These are phyloP conservation scores for Glebionis coronaria DNA, from an alignment of 129 eudicot species.

Conservation along the genomic window DNA sequence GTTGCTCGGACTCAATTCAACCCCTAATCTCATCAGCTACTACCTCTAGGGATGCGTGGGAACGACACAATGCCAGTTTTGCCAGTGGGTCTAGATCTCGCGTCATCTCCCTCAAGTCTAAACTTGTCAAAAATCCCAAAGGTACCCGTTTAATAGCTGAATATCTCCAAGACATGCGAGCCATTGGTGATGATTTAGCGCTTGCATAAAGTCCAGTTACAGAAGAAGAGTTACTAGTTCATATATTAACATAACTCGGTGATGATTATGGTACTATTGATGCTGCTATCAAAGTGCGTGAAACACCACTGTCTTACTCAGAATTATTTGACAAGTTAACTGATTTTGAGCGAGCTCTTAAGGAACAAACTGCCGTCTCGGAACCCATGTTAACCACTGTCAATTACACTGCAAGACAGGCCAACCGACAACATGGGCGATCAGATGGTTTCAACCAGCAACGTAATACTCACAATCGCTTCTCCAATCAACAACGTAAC, in stretches of 20 bases:
- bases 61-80: neutral
- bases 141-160: neutral
- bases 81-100: neutral
- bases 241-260: no score
- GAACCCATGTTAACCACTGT: slow-evolving; percentile 1
- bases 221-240: no score
- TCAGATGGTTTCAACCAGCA: slow-evolving; percentile 5
- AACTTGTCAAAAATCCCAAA: slow-evolving; percentile 10
- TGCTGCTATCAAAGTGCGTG: slow-evolving; percentile 8
- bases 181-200: neutral
- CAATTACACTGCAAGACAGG: neutral
- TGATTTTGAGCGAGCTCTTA: slow-evolving; percentile 11
- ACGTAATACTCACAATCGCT: neutral
- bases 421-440: neutral
- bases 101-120: neutral
- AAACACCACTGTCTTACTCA: neutral
- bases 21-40: neutral
- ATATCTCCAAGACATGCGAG: slow-evolving; percentile 2
- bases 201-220: no score
- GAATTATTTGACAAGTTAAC: slow-evolving; percentile 5
- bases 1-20: neutral
- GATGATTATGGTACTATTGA: neutral
- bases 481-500: no score
- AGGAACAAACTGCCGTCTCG: neutral
- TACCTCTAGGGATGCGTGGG: neutral